Evolutionary conservation across 768 basidiomycete genomes (phyloP).

Genomic region (Collybiopsis luxurians): DNA sequence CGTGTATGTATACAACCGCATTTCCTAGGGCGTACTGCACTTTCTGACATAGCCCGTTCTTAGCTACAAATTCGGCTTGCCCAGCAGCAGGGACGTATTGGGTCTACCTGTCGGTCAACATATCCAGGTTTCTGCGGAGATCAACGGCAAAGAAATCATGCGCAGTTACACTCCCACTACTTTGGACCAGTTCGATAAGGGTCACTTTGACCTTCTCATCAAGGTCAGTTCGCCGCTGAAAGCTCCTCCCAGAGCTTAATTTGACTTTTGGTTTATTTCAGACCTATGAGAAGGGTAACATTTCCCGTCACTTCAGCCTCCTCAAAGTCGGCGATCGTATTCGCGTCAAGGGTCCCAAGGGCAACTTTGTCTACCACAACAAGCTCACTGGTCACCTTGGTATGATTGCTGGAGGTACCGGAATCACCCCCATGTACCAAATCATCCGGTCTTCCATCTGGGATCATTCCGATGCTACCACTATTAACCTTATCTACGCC

Average conservation of each 20-base stretch:
- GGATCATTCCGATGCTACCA: constrained; percentile 83
- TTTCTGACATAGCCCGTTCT: constrained; percentile 6
- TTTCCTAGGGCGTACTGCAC: neutral
- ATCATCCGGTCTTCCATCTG: constrained; percentile 93
- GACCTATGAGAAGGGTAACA: constrained; percentile 98
- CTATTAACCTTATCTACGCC: constrained; percentile 88
- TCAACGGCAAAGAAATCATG: constrained; percentile 85
- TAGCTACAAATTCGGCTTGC: constrained; percentile 92
- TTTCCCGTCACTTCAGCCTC: constrained; percentile 79
- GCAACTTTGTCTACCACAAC: constrained; percentile 84
- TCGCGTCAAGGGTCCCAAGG: constrained; percentile 94
- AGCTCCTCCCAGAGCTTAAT: constrained; percentile 5
- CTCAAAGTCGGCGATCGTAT: constrained; percentile 88
- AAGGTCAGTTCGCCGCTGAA: constrained; percentile 55
- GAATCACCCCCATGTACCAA: constrained; percentile 99
- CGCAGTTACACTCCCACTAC: constrained; percentile 96
- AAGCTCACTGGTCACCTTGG: constrained; percentile 74
- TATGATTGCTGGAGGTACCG: constrained; percentile 99
- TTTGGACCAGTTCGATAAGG: constrained; percentile 80
- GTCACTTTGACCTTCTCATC: constrained; percentile 94
- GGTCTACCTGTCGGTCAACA: constrained; percentile 97
- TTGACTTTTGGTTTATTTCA: constrained; percentile 63
- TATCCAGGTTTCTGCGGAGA: constrained; percentile 87
- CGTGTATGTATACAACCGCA: constrained; percentile 49
- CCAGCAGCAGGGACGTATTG: constrained; percentile 69